Evolutionary conservation across 2,329 filamentous ascomycete species (phyloP), one percentile per base, ranked within the genome.

Genomic region (Microthyrium microscopicum): DNA sequence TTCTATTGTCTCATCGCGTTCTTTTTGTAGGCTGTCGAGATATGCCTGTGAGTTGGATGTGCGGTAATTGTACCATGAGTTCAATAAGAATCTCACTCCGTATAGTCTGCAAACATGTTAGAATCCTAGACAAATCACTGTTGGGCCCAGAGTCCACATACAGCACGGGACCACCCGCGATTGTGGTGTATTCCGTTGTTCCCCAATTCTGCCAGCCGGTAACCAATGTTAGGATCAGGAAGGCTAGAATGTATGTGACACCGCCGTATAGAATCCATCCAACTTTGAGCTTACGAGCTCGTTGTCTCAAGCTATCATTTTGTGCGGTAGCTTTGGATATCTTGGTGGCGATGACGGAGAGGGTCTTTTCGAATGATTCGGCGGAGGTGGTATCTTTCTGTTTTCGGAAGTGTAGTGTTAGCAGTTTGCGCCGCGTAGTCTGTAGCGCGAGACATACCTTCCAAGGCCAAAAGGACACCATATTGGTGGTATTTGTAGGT

Each of bases 381-480:
- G 89, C 78, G 43, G 85, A 92, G 51, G 70, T 78, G 52, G 77
- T 70, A 49, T 81, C 70, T 56, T 72, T 70, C 83, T 92, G 47
- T n/a, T n/a, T n/a, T n/a, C n/a, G n/a, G n/a, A n/a, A n/a, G 41
- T 31, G 41, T 33, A 29, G 27, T 19, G 17, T 12, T 26, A 30
- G 24, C 9, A 38, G 38, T 25, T 34, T 17, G 12, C 21, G 28
- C 16, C 20, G 17, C 6, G 26, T 27, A 12, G 20, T n/a, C 18
- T 24, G 22, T 17, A 34, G 20, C 25, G 13, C 24, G 18, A 15
- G 5, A 51, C 63, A 47, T 56, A 83, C 79, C 63, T 71, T 74
- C 73, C 78, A 92, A 42, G 82, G 81, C 81, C 82, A 89, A 44
- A 89, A 67, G 34, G 76, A 81, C 47, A 85, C 77, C 81, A 89